Base-by-base conservation (phyloP, 1,284 basidiomycete genomes). In the Apiotrichum brassicae region DNA sequence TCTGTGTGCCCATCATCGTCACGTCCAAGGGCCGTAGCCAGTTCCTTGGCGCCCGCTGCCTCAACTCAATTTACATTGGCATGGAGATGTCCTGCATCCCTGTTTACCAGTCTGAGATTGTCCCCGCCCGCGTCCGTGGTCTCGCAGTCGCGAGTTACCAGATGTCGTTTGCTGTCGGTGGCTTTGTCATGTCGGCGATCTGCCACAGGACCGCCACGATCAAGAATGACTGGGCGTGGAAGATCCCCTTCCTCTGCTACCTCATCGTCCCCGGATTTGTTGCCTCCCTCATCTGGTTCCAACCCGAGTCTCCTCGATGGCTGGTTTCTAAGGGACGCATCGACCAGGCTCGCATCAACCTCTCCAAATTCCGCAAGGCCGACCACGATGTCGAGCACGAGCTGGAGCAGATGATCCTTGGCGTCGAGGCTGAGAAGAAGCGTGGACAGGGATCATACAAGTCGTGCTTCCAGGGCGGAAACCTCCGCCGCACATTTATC, bases 221-320 rank as follows among this genome's bases (percentile, higher is more conserved):
- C 23, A 13, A 38, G 2, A 55, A 48, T 22, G 46, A 55, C 39
- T 47, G 45, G 53, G 24, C 49, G 6, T 55, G 53, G 53, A n/a
- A 40, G 9, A 51, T 55, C 22, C 41, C 43, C 12, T 48, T 55
- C 28, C 36, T 47, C 14, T 51, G 40, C 53, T 55, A 48, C 53
- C 37, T 43, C 19, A 19, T 43, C 25, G 51, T 49, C 14, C 42
- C 41, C 7, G 32, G 16, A n/a, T 32, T 46, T 9, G 30, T 52
- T 12, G n/a, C 34, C 1, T 28, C 26, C 2, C 48, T 56, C 23
- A 54, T 60, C 26, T 58, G 49, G 44, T 57, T 56, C 24, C 32
- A 56, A 23, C 60, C 57, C 12, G 59, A 63, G 34, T 57, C 55
- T 3, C 59, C 59, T 13, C 46, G 56, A 18, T 64, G 60, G 59